Evolutionary conservation across 2,329 filamentous ascomycete species (phyloP), one percentile per base, ranked within the genome.

Genomic region (Sphaerulina populicola): DNA sequence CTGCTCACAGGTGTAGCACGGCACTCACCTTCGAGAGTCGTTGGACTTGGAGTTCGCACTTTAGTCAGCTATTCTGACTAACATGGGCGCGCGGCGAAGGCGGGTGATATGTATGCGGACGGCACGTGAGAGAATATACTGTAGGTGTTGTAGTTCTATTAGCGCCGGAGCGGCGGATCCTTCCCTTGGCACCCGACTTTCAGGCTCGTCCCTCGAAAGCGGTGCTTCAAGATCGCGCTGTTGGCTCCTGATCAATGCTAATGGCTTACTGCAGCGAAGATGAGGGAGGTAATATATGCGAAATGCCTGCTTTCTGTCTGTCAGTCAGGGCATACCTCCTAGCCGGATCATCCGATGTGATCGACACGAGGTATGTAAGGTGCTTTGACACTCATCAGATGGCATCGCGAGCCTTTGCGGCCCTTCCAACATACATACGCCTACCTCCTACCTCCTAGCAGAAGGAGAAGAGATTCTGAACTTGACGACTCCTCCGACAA

Each of bases 391-490:
- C 8, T 35, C 31, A 35, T 18, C 18, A 18, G 18, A 18, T 3
- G 18, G 18, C 18, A 18, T 18, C 23, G 23, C 23, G 6, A 27
- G 23, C 23, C 23, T 5, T 27, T 27, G 23, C 6, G 23, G 23
- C 4, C 23, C 23, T 27, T 27, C 23, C 23, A 27, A 27, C 6
- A 6, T 7, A 27, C 23, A 4, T n/a, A n/a, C n/a, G n/a, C n/a
- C n/a, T n/a, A n/a, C n/a, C n/a, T n/a, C n/a, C n/a, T n/a, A n/a
- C n/a, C n/a, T n/a, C 5, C 5, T 27, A 27, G 23, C 23, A 27
- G 18, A 18, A 18, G 18, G 18, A 18, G 18, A 18, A 18, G 18
- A 18, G 18, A 18, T 18, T 69, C 21, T 55, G 54, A 29, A 29
- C 36, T 42, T 30, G 46, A 55, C 27, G n/a, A 15, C 30, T 35